Base-by-base conservation (phyloP, 192 early-diverging fungal species). In the Lunasporangiospora selenospora region DNA sequence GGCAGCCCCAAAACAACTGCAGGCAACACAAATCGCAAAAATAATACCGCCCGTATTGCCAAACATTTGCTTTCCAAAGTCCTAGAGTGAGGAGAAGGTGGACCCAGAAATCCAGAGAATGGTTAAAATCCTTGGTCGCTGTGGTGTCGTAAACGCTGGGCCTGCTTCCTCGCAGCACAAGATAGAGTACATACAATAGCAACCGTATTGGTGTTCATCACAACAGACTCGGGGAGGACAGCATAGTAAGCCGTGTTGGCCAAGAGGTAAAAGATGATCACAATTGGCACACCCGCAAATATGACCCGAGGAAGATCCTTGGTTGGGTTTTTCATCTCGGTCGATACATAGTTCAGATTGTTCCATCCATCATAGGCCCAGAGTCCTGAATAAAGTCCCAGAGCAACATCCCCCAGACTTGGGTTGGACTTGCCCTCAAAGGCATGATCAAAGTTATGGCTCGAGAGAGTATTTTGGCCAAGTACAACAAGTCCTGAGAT, bases 241-340 rank as follows among this genome's bases (percentile, higher is more conserved):
- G 88, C 83, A 44, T 93, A 89, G 62, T 92, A 95, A 1, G 94
- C 90, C 3, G 91, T 83, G 63, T 94, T 93, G 29, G 91, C 88
- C 58, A 93, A 65, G 9, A 93, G 71, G 67, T 95, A 95, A 23
- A 88, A 85, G 15, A 88, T 42, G 3, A 91, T 85, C 26, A 91
- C 87, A 31, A 91, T 67, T 5, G 81, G 83, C 16, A 95, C 81
- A 0, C 92, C 88, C 16, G 89, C 83, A 56, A 90, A 85, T n/a
- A 90, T 89, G 5, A 92, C 89, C 54, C 87, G 84, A 13, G 91
- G 92, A 38, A 94, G 71, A 57, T 93, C 93, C 27, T 86, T 85
- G 7, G 87, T 82, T 27, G 94, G 94, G 42, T 85, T 78, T 61
- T 91, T 88, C 82, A 95, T 89, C 81, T 95, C 94, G 41, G 89